These are phyloP conservation scores for Tolypocladium cylindrosporum DNA, from an alignment of 2,329 filamentous ascomycete species.

Conservation along the genomic window DNA sequence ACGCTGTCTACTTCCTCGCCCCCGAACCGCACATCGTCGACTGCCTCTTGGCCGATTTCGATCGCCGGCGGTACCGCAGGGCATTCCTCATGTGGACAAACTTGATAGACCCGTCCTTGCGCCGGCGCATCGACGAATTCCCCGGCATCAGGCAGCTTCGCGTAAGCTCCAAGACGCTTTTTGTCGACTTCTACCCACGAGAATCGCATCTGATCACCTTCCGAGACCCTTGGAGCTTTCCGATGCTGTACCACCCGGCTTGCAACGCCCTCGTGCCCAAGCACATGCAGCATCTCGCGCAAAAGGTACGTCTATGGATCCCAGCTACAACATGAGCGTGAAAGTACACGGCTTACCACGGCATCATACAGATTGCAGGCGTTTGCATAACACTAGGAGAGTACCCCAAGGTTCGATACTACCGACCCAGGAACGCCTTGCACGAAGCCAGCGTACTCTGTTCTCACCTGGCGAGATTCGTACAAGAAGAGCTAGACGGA, in stretches of 20 bases:
- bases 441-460: constrained; percentile 87
- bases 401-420: constrained; percentile 88
- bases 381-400: constrained; percentile 90
- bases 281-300: constrained; percentile 77
- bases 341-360: not conserved
- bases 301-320: constrained; percentile 53
- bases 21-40: constrained; percentile 84
- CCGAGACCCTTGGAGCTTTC: constrained; percentile 91
- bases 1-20: constrained; percentile 86
- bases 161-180: constrained; percentile 70
- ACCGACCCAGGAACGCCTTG: constrained; percentile 59
- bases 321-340: not conserved
- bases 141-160: constrained; percentile 62
- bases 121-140: constrained; percentile 65
- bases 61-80: constrained; percentile 69
- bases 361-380: constrained; percentile 28
- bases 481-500: constrained; percentile 83
- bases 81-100: constrained; percentile 78
- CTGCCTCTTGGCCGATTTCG: constrained; percentile 86
- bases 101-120: constrained; percentile 59
- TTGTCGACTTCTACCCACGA: constrained; percentile 80
- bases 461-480: constrained; percentile 78
- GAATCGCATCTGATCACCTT: constrained; percentile 91
- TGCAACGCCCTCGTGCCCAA: constrained; percentile 76
- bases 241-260: constrained; percentile 77